phyloP scores from a whole-genome alignment of 495 filamentous ascomycete species.

The Recurvomyces mirabilis region DNA sequence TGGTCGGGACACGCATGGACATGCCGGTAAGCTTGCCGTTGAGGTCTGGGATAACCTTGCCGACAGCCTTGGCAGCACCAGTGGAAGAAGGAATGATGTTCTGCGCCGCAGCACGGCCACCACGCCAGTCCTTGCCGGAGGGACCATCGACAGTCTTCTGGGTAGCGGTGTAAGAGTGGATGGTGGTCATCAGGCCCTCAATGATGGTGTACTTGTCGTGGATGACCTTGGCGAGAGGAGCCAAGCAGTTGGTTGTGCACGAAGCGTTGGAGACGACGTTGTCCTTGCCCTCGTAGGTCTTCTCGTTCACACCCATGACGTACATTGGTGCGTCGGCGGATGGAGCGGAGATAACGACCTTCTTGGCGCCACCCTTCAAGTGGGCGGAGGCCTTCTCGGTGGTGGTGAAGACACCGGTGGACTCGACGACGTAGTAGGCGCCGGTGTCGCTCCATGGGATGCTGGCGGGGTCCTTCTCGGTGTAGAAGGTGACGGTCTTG shows the following conservation, averaged over 20 bases:
- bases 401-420: conserved; percentile 99
- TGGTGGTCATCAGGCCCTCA: conserved; percentile 98
- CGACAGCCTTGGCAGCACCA: conserved; percentile 98
- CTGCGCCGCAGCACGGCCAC: conserved; percentile 94
- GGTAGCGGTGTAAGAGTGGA: conserved; percentile 99
- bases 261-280: conserved; percentile 97
- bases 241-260: conserved; percentile 99
- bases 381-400: conserved; percentile 88
- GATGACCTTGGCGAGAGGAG: conserved; percentile 97
- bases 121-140: conserved; percentile 97
- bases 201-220: conserved; percentile 95
- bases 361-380: conserved; percentile 98
- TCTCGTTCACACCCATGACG: conserved; percentile 98
- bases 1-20: conserved; percentile 96
- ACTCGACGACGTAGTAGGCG: conserved; percentile 93
- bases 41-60: conserved; percentile 93
- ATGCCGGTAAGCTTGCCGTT: conserved; percentile 99
- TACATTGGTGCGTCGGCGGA: conserved; percentile 99
- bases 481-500: conserved; percentile 94
- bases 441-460: conserved; percentile 89
- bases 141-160: conserved; percentile 99
- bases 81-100: conserved; percentile 99
- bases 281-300: conserved; percentile 77
- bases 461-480: conserved; percentile 75
- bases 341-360: conserved; percentile 98